Conservation (phyloP, 163 green algal genomes). For the Trebouxiophyceae sp. region DNA sequence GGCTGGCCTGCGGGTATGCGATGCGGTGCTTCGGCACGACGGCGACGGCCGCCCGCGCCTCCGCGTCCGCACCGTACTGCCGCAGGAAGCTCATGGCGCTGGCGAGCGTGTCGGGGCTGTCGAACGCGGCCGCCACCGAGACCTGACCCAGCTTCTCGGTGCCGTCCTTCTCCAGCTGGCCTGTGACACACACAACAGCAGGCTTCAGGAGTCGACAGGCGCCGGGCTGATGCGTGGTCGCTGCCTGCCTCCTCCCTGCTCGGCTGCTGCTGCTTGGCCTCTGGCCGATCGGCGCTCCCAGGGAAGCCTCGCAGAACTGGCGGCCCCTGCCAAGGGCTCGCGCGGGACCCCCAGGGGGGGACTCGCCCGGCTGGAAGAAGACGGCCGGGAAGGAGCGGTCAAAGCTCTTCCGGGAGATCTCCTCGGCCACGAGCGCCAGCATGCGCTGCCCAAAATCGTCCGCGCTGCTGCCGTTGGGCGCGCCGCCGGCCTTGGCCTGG, state of each 20-base stretch:
- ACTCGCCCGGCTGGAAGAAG: not conserved
- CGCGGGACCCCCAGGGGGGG: too few relatives aligned
- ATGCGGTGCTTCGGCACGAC: conserved; percentile 11
- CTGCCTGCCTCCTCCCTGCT: too few relatives aligned
- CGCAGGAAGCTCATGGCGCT: conserved; percentile 13
- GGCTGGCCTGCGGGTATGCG: conserved; percentile 18
- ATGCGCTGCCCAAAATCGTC: conserved; percentile 3
- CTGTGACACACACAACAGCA: too few relatives aligned
- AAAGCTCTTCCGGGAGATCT: not conserved
- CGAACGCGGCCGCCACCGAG: conserved; percentile 13
- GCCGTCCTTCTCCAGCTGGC: not conserved
- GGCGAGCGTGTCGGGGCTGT: conserved; percentile 17
- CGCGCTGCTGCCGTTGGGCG: too few relatives aligned
- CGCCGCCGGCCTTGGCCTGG: too few relatives aligned
- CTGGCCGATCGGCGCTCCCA: too few relatives aligned
- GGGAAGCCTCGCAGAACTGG: too few relatives aligned
- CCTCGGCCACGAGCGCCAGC: not conserved
- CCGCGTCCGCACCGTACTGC: conserved; percentile 15
- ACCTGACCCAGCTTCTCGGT: conserved; percentile 9
- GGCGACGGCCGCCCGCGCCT: conserved; percentile 13
- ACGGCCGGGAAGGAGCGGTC: conserved; percentile 10
- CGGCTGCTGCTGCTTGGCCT: too few relatives aligned
- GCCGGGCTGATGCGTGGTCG: too few relatives aligned
- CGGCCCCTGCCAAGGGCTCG: too few relatives aligned
- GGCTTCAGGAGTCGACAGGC: too few relatives aligned